Base-by-base conservation (phyloP, 2,329 filamentous ascomycete species). In the Phialemonium atrogriseum region DNA sequence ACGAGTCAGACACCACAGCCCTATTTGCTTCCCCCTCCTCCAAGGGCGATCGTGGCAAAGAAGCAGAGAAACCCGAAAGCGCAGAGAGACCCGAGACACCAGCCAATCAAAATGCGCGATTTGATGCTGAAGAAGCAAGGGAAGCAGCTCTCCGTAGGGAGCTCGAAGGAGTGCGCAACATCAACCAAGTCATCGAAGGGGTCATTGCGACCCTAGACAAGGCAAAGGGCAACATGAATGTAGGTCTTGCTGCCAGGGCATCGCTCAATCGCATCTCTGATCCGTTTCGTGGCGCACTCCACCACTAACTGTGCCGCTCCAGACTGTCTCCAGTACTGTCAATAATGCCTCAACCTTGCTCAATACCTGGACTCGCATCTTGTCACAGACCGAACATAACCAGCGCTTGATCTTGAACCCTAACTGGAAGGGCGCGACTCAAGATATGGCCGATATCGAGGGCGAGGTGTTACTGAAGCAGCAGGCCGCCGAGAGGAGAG, bases 311-410 rank as follows among this genome's bases (percentile, higher is more conserved):
- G 28, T 27, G 12, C 30, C 3, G n/a, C 7, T 37, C 5, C 31
- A 84, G 83, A 93, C 82, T 15, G 88, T 96, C 21, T 82, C 82
- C 33, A 73, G 73, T 39, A 95, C 91, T 4, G 87, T 96, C 24
- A 73, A 73, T 43, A 89, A 88, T 34, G 87, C 91, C 4, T 93
- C 88, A 10, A 84, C 83, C 2, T 73, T 98, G 10, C 77, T 98
- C 19, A 87, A 93, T 48, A 94, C 88, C 11, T 98, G 89, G 89
- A 94, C 87, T 7, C 80, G 87, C 32, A 95, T 98, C 43, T 73
- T 98, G 10, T 91, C 86, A 6, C 91, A 98, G 58, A 95, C 91
- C 5, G 91, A 98, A 59, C 91, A 98, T 59, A 96, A 94, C 52
- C 88, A 96, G 56, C 79, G 91, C 15, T 66, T 98, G 30, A 80